These are phyloP conservation scores for Piloderma croceum DNA, from an alignment of 768 basidiomycete genomes.

Conservation along the genomic window DNA sequence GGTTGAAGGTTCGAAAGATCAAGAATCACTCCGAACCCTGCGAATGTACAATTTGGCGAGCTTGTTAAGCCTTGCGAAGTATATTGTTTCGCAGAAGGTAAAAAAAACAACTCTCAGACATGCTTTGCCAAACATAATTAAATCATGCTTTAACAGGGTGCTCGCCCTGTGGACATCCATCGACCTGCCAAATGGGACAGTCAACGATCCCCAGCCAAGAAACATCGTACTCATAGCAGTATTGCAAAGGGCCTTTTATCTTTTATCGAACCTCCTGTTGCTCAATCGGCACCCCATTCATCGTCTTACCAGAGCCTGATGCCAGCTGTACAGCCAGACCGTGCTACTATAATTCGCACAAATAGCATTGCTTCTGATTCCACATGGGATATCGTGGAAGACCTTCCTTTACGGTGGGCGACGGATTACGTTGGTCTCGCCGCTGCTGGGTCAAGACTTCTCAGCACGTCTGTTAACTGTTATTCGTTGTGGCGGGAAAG, in stretches of 20 bases:
- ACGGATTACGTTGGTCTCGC: slow-evolving; percentile 82
- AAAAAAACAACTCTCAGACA: no score
- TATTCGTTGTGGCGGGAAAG: slow-evolving; percentile 70
- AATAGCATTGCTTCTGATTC: slow-evolving; percentile 28
- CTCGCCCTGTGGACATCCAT: slow-evolving; percentile 56
- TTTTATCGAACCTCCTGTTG: slow-evolving; percentile 37
- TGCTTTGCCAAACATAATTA: not conserved
- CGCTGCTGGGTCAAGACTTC: slow-evolving; percentile 55
- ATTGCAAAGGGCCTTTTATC: slow-evolving; percentile 61
- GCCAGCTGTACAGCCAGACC: slow-evolving; percentile 18
- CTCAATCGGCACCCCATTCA: slow-evolving; percentile 12
- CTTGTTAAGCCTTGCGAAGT: slow-evolving; percentile 68
- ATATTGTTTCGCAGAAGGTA: slow-evolving; percentile 66
- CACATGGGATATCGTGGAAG: slow-evolving; percentile 69
- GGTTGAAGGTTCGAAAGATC: slow-evolving; percentile 45
- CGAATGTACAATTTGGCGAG: slow-evolving; percentile 84
- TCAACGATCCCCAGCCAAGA: slow-evolving; percentile 41
- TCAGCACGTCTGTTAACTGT: slow-evolving; percentile 50
- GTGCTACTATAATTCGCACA: not conserved
- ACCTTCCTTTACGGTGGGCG: slow-evolving; percentile 77
- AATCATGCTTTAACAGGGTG: slow-evolving; percentile 43
- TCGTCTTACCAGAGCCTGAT: slow-evolving; percentile 31
- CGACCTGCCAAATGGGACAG: slow-evolving; percentile 45
- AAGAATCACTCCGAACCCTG: slow-evolving; percentile 50
- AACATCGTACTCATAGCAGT: slow-evolving; percentile 49